These are phyloP conservation scores for Erigeron philadelphicus DNA, from an alignment of 140 eudicot species.

Conservation along the genomic window DNA sequence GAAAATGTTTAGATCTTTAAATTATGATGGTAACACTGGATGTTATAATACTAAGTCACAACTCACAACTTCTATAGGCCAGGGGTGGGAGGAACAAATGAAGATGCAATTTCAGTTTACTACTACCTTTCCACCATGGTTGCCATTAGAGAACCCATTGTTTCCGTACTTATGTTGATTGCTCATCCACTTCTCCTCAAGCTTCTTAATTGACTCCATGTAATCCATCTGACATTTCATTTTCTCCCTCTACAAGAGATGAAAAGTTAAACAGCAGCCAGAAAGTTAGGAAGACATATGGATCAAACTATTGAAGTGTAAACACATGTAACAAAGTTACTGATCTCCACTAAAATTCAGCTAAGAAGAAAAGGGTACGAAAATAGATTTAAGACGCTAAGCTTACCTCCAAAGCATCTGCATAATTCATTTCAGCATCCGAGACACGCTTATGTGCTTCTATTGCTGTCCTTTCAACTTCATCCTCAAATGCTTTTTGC, in stretches of 20 bases:
- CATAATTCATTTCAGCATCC: constrained; percentile 71
- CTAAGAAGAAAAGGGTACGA: not conserved
- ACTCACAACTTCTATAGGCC: not conserved
- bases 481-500: constrained; percentile 76
- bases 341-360: not conserved
- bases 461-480: constrained; percentile 60
- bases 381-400: constrained; percentile 10
- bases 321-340: not conserved
- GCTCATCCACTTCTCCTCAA: constrained; percentile 86
- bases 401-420: constrained; percentile 75
- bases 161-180: constrained; percentile 63
- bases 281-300: not conserved
- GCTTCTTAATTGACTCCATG: constrained; percentile 95
- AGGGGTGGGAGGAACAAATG: not conserved
- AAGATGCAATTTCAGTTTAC: not conserved
- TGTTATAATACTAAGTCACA: not conserved
- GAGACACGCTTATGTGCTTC: constrained; percentile 73
- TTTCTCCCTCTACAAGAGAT: constrained; percentile 66
- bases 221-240: constrained; percentile 96
- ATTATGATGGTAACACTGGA: not conserved
- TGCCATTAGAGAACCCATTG: constrained; percentile 49
- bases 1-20: constrained; percentile 1
- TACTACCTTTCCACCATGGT: constrained; percentile 53
- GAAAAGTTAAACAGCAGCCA: not conserved
- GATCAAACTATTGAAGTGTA: not conserved